Conservation (phyloP, 495 filamentous ascomycete species). For the Lasiosphaeria hispida region DNA sequence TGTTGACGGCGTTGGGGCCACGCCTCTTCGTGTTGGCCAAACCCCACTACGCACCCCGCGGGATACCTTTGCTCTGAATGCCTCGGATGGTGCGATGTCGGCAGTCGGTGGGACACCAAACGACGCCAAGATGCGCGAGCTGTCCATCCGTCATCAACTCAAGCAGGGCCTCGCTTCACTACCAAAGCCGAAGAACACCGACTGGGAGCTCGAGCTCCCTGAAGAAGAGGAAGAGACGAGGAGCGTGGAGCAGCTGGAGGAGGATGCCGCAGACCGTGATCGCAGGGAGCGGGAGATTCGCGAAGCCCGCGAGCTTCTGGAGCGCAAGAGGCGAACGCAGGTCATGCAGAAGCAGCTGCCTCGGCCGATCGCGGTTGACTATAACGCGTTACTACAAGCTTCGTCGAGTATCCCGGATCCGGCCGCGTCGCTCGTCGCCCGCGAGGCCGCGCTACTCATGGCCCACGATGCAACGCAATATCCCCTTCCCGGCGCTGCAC, state of each 20-base stretch:
- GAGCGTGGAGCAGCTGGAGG: slow-evolving; percentile 57
- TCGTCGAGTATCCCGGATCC: slow-evolving; percentile 43
- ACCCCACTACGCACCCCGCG: slow-evolving; percentile 90
- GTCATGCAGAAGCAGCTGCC: slow-evolving; percentile 84
- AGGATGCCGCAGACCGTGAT: slow-evolving; percentile 84
- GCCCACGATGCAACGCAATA: slow-evolving; percentile 76
- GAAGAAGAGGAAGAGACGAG: slow-evolving; percentile 70
- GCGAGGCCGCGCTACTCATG: slow-evolving; percentile 74
- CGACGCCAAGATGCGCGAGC: slow-evolving; percentile 73
- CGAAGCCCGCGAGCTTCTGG: slow-evolving; percentile 69
- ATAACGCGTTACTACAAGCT: slow-evolving; percentile 62
- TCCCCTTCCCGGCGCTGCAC: slow-evolving; percentile 58
- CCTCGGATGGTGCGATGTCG: slow-evolving; percentile 60
- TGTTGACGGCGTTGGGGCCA: slow-evolving; percentile 67
- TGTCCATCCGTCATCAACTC: slow-evolving; percentile 66
- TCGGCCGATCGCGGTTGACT: slow-evolving; percentile 70
- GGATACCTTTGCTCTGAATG: slow-evolving; percentile 84
- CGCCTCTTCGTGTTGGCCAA: slow-evolving; percentile 68
- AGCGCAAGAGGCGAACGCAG: slow-evolving; percentile 81
- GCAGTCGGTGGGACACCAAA: slow-evolving; percentile 73
- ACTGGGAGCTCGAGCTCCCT: slow-evolving; percentile 89
- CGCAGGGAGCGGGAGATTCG: slow-evolving; percentile 63
- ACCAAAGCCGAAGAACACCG: slow-evolving; percentile 86
- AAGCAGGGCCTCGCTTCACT: slow-evolving; percentile 73
- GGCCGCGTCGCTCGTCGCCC: slow-evolving; percentile 58